Conservation (phyloP, 2,329 filamentous ascomycete genomes). For the Shiraia sp. region DNA sequence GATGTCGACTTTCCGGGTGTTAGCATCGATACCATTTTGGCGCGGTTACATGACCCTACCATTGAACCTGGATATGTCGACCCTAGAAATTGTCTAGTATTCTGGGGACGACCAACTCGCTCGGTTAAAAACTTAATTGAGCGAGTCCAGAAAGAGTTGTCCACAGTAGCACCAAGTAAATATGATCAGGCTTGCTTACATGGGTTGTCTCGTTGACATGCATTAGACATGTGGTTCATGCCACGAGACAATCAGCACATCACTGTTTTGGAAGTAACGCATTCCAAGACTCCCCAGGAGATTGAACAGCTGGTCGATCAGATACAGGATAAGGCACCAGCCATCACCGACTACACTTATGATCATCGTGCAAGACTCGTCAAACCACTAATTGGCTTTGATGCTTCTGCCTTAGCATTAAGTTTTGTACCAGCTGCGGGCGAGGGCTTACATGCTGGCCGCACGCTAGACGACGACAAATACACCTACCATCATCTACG, state of each 20-base stretch:
- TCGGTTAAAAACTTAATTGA: slow-evolving; percentile 70
- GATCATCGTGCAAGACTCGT: slow-evolving; percentile 73
- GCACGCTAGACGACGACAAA: slow-evolving; percentile 56
- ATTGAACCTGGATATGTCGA: slow-evolving; percentile 73
- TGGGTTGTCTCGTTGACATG: slow-evolving; percentile 6
- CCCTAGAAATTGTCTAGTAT: slow-evolving; percentile 77
- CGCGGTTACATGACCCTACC: slow-evolving; percentile 66
- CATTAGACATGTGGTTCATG: slow-evolving; percentile 81
- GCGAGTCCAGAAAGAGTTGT: slow-evolving; percentile 69
- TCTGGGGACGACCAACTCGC: slow-evolving; percentile 83
- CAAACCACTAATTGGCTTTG: slow-evolving; percentile 81
- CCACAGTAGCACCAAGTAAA: slow-evolving; percentile 70
- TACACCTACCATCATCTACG: slow-evolving; percentile 93
- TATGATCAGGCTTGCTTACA: background rate
- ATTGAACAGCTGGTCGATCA: slow-evolving; percentile 65
- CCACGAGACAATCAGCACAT: slow-evolving; percentile 77
- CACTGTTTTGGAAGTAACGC: slow-evolving; percentile 82
- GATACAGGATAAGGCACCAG: slow-evolving; percentile 60
- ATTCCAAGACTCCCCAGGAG: slow-evolving; percentile 71
- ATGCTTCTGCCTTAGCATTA: slow-evolving; percentile 81
- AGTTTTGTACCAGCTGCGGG: slow-evolving; percentile 82
- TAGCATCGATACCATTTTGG: slow-evolving; percentile 74
- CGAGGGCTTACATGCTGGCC: slow-evolving; percentile 50
- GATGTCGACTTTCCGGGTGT: slow-evolving; percentile 69
- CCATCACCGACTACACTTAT: slow-evolving; percentile 68